These are phyloP conservation scores for Cladosporium sp. DNA, from an alignment of 2,329 filamentous ascomycete species.

Conservation along the genomic window DNA sequence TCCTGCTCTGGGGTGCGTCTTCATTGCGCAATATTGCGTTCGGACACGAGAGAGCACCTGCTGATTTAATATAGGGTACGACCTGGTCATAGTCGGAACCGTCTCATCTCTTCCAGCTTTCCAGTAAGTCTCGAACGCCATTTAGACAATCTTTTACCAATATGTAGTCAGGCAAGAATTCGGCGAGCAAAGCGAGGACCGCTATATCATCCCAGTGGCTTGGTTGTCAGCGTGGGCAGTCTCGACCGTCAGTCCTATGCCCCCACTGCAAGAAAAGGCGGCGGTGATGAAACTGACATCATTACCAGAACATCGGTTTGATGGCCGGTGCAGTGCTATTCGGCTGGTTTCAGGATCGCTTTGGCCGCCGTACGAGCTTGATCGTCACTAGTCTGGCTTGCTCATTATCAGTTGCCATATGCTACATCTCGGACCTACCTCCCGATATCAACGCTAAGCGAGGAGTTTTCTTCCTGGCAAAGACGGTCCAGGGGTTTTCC, in stretches of 20 bases:
- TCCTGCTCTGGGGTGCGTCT: neutral
- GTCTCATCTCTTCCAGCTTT: constrained; percentile 13
- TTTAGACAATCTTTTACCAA: neutral
- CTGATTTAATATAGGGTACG: constrained; percentile 1
- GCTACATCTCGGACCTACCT: constrained; percentile 27
- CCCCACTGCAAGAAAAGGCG: neutral
- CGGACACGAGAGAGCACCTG: neutral
- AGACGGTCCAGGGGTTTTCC: constrained; percentile 42
- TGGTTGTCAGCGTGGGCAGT: constrained; percentile 12
- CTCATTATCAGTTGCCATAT: neutral
- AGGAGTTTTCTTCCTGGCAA: constrained; percentile 17
- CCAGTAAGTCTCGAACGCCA: constrained; percentile 7
- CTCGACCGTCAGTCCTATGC: neutral
- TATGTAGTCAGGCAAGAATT: neutral
- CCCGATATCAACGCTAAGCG: constrained; percentile 21
- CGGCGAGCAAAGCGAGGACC: constrained; percentile 2
- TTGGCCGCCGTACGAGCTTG: constrained; percentile 10
- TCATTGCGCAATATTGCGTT: neutral
- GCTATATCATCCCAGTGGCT: constrained; percentile 8
- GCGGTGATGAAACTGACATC: neutral
- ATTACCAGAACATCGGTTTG: constrained; percentile 1
- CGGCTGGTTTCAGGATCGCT: constrained; percentile 11
- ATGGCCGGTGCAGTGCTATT: constrained; percentile 9
- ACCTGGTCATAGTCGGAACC: constrained; percentile 11
- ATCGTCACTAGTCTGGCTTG: constrained; percentile 1